Conservation (phyloP, 2,329 filamentous ascomycete genomes). For the Cryphonectria naterciae region DNA sequence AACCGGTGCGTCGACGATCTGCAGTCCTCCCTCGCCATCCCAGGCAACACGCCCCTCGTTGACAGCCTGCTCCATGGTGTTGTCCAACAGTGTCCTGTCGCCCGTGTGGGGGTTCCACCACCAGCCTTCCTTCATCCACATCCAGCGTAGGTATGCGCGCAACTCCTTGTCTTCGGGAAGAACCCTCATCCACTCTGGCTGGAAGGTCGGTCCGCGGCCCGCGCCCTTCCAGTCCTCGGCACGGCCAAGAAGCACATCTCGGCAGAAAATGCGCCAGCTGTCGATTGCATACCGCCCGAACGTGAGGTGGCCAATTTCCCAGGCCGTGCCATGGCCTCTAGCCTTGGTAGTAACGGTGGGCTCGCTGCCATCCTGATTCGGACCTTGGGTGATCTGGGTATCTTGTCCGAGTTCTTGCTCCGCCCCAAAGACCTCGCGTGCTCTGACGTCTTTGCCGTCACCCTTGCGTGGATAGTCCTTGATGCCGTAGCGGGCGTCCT, state of each 20-base stretch:
- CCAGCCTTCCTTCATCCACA: constrained; percentile 71
- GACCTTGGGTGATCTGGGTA: neutral
- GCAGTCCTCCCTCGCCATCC: constrained; percentile 53
- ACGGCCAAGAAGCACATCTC: constrained; percentile 72
- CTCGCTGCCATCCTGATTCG: constrained; percentile 31
- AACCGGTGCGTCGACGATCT: constrained; percentile 41
- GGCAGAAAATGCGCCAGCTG: constrained; percentile 92
- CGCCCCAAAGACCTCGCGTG: constrained; percentile 35
- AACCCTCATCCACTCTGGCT: constrained; percentile 91
- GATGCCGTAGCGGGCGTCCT: constrained; percentile 58
- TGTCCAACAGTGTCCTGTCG: constrained; percentile 56
- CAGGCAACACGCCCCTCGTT: constrained; percentile 61
- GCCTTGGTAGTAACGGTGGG: constrained; percentile 18
- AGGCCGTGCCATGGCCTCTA: constrained; percentile 50
- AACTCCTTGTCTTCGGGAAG: constrained; percentile 84
- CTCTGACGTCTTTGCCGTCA: constrained; percentile 38
- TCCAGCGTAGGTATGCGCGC: constrained; percentile 84
- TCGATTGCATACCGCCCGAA: constrained; percentile 83
- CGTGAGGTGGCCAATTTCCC: constrained; percentile 87
- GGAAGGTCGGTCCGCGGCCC: constrained; percentile 58
- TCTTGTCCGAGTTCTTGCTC: constrained; percentile 29
- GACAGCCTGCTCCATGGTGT: constrained; percentile 60
- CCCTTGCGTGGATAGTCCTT: constrained; percentile 47
- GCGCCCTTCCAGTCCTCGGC: constrained; percentile 69
- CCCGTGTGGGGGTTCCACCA: constrained; percentile 78